A percentile compares a stretch with the other conserved stretches of the same genome.
phyloP scores from a whole-genome alignment of 805 yeast genomes.

The Candida qinlingensis region DNA sequence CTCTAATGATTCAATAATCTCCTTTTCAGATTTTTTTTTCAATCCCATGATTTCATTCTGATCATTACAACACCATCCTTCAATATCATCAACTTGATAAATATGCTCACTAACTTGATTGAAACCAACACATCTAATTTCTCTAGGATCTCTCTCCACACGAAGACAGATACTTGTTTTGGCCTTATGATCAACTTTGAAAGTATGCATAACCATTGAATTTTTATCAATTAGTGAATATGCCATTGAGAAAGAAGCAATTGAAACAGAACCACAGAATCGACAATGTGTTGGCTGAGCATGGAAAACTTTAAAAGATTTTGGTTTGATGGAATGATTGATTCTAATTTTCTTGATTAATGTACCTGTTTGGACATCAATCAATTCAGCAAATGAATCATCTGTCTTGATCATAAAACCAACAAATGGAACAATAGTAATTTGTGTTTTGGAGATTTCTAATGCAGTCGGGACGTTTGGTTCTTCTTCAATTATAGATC shows the following conservation, averaged over 20 bases:
- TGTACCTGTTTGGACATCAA: slow-evolving; percentile 77
- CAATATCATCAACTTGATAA: slow-evolving; percentile 61
- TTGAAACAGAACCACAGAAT: slow-evolving; percentile 86
- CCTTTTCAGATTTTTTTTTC: slow-evolving; percentile 36
- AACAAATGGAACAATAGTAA: slow-evolving; percentile 60
- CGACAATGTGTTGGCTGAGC: slow-evolving; percentile 84
- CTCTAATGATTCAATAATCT: slow-evolving; percentile 17
- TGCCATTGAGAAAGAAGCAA: slow-evolving; percentile 64
- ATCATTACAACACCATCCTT: slow-evolving; percentile 76
- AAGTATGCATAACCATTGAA: slow-evolving; percentile 66
- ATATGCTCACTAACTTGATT: slow-evolving; percentile 67
- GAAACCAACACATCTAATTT: slow-evolving; percentile 84
- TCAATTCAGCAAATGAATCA: slow-evolving; percentile 52
- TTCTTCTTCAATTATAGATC: background rate
- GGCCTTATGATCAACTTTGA: slow-evolving; percentile 65
- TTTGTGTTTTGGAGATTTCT: slow-evolving; percentile 14
- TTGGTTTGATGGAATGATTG: slow-evolving; percentile 46
- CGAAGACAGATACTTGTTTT: slow-evolving; percentile 77
- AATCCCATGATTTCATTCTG: slow-evolving; percentile 72
- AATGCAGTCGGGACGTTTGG: background rate
- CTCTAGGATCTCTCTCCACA: slow-evolving; percentile 90
- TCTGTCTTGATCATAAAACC: slow-evolving; percentile 67
- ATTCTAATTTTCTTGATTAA: slow-evolving; percentile 56
- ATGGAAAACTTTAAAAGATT: slow-evolving; percentile 64
- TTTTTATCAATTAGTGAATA: slow-evolving; percentile 57